Base-by-base conservation (phyloP, 1,284 basidiomycete genomes). In the Fomitopsis betulina region DNA sequence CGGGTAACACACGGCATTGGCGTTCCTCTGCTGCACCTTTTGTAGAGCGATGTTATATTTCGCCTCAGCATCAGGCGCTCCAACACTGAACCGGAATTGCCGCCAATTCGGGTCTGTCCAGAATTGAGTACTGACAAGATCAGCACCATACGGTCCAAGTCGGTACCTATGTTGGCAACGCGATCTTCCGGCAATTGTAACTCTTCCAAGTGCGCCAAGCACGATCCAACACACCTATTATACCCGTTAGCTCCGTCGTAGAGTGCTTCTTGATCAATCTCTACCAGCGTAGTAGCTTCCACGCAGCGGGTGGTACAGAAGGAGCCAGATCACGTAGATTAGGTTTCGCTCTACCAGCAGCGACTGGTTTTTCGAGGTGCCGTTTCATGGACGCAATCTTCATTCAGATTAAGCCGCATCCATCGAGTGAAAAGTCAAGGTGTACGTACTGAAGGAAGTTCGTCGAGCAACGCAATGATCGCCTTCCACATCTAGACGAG, bases 21-120 rank as follows among this genome's bases (percentile, higher is more conserved):
- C 4, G 58, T 77, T 68, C 39, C 62, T 59, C 23, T 58, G 39
- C 55, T 75, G 69, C 4, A 83, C 81, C 9, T 65, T 54, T 39
- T 63, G 58, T 8, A 81, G 65, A 2, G 79, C 79, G 5, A 61
- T 64, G 37, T 76, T 74, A 64, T 85, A 86, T 62, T 81, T 84
- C 17, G 84, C 82, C 67, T 87, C 85, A 2, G 82, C 83, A 65
- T 86, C 83, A 4, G 85, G 85, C 2, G 85, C 79, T 17, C 85
- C 85, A 15, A 86, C 83, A 54, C 79, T 83, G 68, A 87, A 82
- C 23, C 84, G 75, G 65, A 86, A 87, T 60, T 87, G 85, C 27
- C 75, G 72, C 78, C 80, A 86, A 0, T 55, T 61, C 0, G 72
- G 53, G 53, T 77, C 83, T 84, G 58, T 43, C 7, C 43, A 21